These are phyloP conservation scores for Copromyces sp. DNA, from an alignment of 495 filamentous ascomycete genomes.

Conservation along the genomic window DNA sequence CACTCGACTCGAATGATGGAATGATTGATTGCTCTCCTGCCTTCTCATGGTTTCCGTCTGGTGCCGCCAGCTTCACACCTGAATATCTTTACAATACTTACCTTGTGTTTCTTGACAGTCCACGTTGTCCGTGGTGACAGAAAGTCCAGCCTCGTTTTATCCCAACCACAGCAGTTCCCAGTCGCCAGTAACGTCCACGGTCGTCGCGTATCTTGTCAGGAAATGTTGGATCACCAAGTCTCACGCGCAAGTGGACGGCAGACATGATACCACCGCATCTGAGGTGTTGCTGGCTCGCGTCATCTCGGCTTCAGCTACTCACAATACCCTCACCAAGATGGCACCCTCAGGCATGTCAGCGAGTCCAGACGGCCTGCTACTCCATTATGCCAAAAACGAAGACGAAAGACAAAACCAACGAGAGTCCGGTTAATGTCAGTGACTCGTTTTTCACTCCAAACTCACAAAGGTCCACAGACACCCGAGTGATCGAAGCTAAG, in stretches of 20 bases:
- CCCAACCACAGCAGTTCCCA: background rate
- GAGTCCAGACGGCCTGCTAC: background rate
- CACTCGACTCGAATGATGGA: background rate
- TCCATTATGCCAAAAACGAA: background rate
- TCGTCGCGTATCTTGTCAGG: background rate
- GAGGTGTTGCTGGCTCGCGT: background rate
- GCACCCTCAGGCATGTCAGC: background rate
- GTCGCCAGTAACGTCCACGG: background rate
- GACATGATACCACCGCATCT: background rate
- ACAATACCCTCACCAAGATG: background rate
- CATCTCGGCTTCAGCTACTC: background rate
- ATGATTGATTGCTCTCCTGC: background rate
- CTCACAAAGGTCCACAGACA: background rate
- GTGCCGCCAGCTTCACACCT: background rate
- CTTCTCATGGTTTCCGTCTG: background rate
- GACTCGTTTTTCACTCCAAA: background rate
- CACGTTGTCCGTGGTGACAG: background rate
- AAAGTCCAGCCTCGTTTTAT: background rate
- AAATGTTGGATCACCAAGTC: background rate
- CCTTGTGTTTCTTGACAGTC: background rate
- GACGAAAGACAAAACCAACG: background rate
- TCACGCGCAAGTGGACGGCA: background rate
- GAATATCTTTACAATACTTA: background rate
- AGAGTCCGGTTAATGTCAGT: background rate
- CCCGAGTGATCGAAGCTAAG: background rate